These are phyloP conservation scores for Talaromyces marneffei DNA, from an alignment of 2,329 filamentous ascomycete species.

Conservation along the genomic window DNA sequence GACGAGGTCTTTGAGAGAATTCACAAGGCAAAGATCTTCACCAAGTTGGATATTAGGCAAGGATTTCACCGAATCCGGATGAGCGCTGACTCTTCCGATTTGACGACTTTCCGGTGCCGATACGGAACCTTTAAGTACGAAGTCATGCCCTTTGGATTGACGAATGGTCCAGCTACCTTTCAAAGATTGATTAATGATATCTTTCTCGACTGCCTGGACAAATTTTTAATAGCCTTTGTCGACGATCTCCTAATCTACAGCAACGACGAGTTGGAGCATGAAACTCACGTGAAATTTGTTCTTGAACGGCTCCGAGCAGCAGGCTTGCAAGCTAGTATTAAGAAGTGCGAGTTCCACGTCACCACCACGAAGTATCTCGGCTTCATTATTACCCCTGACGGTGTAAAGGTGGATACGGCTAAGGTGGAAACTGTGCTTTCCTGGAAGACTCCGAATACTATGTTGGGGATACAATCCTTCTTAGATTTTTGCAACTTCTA, in stretches of 20 bases:
- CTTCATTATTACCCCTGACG: not conserved
- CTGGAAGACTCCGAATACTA: not conserved
- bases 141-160: slow-evolving; percentile 24
- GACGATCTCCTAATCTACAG: slow-evolving; percentile 19
- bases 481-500: slow-evolving; percentile 20
- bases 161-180: slow-evolving; percentile 16
- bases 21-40: slow-evolving; percentile 19
- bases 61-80: slow-evolving; percentile 13
- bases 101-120: slow-evolving; percentile 15
- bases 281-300: not conserved
- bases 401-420: not conserved
- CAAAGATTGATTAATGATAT: slow-evolving; percentile 12
- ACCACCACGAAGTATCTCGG: not conserved
- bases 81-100: not conserved
- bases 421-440: not conserved
- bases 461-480: slow-evolving; percentile 7
- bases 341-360: slow-evolving; percentile 4
- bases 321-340: not conserved
- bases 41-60: slow-evolving; percentile 20
- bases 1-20: slow-evolving; percentile 20
- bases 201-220: slow-evolving; percentile 11
- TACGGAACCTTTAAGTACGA: slow-evolving; percentile 26
- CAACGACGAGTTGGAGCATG: not conserved
- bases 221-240: slow-evolving; percentile 13
- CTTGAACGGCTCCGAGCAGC: not conserved